Evolutionary conservation across 768 basidiomycete genomes (phyloP).

Genomic region (Asterophora lycoperdoides): DNA sequence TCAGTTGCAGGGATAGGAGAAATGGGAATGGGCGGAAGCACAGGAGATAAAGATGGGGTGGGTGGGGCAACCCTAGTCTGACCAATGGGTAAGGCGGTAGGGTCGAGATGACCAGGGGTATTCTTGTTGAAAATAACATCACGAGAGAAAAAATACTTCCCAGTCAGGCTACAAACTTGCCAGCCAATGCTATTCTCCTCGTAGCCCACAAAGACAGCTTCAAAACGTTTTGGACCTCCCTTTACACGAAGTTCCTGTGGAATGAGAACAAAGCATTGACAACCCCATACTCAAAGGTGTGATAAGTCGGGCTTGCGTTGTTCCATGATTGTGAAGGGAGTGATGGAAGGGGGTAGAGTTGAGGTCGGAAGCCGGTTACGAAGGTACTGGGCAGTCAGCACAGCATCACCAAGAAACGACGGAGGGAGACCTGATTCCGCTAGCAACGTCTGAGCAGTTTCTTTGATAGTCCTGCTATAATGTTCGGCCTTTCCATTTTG

Average conservation of each 20-base stretch:
- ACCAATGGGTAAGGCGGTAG: too few species aligned
- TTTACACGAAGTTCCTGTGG: constrained; percentile 18
- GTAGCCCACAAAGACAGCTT: constrained; percentile 20
- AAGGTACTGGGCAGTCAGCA: constrained; percentile 16
- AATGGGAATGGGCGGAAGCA: too few species aligned
- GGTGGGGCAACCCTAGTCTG: too few species aligned
- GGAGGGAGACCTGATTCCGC: constrained; percentile 18
- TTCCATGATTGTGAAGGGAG: constrained; percentile 18
- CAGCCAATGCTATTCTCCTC: too few species aligned
- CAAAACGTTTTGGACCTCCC: constrained; percentile 9
- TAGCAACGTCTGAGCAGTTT: constrained; percentile 17
- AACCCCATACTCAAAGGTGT: constrained; percentile 18
- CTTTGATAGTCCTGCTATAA: constrained; percentile 23
- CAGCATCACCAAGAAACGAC: constrained; percentile 22
- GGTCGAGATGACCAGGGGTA: too few species aligned
- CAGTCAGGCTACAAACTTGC: too few species aligned
- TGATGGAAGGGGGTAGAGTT: constrained; percentile 15
- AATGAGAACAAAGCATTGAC: constrained; percentile 17
- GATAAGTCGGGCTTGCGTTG: constrained; percentile 18
- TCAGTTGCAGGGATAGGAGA: too few species aligned
- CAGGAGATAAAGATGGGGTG: too few species aligned
- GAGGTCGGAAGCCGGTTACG: constrained; percentile 21
- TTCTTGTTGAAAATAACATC: too few species aligned
- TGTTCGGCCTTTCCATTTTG: constrained; percentile 26
- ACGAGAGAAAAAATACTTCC: too few species aligned